A percentile compares a stretch with the other conserved stretches of the same genome.
These are phyloP conservation scores for Phylloporus arenicola DNA, from an alignment of 768 basidiomycete species.

Conservation along the genomic window DNA sequence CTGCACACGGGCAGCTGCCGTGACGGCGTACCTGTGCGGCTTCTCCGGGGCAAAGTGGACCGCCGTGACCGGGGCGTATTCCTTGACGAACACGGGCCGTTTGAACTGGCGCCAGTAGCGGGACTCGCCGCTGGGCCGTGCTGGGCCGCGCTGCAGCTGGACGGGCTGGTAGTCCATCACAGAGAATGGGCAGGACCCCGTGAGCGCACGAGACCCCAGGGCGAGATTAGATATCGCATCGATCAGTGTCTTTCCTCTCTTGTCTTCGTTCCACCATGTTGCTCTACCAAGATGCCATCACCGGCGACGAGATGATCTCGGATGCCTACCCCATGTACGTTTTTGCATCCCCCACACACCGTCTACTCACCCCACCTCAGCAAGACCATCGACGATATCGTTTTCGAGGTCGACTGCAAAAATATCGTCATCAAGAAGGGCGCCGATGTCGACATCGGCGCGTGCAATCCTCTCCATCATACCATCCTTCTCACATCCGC, in stretches of 20 bases:
- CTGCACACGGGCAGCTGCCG: constrained; percentile 88
- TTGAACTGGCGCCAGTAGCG: constrained; percentile 85
- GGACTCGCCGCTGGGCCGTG: constrained; percentile 68
- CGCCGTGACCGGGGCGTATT: constrained; percentile 93
- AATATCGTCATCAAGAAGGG: constrained; percentile 67
- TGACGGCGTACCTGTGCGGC: constrained; percentile 94
- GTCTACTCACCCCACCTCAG: constrained; percentile 36
- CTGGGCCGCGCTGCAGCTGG: constrained; percentile 51
- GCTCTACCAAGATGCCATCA: constrained; percentile 67
- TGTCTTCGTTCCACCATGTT: constrained; percentile 47
- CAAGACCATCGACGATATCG: constrained; percentile 71
- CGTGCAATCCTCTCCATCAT: constrained; percentile 11
- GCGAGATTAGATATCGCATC: constrained; percentile 16
- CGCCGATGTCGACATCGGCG: constrained; percentile 85
- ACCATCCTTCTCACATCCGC: constrained; percentile 4
- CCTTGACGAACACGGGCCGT: constrained; percentile 91
- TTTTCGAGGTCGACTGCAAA: constrained; percentile 82
- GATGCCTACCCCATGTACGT: constrained; percentile 86
- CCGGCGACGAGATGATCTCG: constrained; percentile 87
- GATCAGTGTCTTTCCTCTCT: neutral
- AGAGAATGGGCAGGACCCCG: constrained; percentile 7
- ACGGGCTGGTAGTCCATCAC: constrained; percentile 80
- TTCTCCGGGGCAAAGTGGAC: constrained; percentile 84
- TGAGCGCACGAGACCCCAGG: constrained; percentile 3
- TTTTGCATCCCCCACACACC: neutral